Percentiles rank a stretch among this genome's conserved stretches.
Evolutionary conservation across 2,329 filamentous ascomycete species (phyloP).

Genomic region (Aspergillus hortae): DNA sequence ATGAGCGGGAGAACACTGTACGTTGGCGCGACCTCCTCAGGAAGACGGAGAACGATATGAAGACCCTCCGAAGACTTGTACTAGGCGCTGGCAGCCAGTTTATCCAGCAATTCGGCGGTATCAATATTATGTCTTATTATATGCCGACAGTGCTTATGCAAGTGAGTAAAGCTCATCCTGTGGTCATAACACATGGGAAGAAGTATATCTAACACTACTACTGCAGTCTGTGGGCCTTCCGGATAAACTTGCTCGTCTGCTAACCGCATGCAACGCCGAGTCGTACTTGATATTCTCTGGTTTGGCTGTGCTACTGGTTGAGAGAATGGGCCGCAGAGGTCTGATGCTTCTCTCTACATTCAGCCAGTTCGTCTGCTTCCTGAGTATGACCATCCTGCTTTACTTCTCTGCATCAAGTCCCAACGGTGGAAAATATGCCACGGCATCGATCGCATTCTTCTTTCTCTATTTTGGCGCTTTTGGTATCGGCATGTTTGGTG

Average conservation of each 20-base stretch:
- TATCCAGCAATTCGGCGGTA: conserved; percentile 47
- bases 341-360: conserved; percentile 54
- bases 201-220: background rate
- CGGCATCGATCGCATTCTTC: conserved; percentile 48
- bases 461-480: conserved; percentile 53
- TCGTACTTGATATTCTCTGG: conserved; percentile 49
- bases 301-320: conserved; percentile 47
- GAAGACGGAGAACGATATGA: conserved; percentile 38
- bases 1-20: conserved; percentile 48
- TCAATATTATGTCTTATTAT: conserved; percentile 44
- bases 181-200: background rate
- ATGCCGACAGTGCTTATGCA: conserved; percentile 57
- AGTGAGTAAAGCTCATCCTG: background rate
- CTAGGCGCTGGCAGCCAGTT: conserved; percentile 54
- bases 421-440: background rate
- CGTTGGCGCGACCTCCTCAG: conserved; percentile 50
- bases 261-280: conserved; percentile 55
- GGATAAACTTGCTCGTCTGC: conserved; percentile 50
- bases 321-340: conserved; percentile 53
- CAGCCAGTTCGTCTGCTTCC: conserved; percentile 51
- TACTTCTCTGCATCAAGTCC: conserved; percentile 29
- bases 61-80: conserved; percentile 49
- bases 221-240: conserved; percentile 50
- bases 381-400: conserved; percentile 51
- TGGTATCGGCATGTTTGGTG: conserved; percentile 43